These are phyloP conservation scores for Emericellopsis terricola DNA, from an alignment of 495 filamentous ascomycete genomes.

Conservation along the genomic window DNA sequence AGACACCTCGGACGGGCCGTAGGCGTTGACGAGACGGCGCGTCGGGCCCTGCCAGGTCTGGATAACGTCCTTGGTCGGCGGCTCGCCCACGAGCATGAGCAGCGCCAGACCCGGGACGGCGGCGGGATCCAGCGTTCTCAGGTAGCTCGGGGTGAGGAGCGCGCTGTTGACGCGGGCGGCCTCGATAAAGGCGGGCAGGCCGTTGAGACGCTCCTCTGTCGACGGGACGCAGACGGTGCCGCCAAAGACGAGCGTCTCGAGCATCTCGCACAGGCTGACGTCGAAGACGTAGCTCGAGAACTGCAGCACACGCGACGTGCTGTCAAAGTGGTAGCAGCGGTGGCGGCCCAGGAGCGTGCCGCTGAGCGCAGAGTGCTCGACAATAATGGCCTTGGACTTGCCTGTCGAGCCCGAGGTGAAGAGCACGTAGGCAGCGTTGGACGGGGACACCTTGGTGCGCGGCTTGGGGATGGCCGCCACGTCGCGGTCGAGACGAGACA, in stretches of 20 bases:
- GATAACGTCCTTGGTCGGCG: constrained; percentile 3
- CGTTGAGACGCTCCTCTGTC: constrained; percentile 17
- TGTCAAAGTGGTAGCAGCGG: constrained; percentile 18
- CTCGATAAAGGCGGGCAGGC: constrained; percentile 19
- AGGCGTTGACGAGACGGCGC: constrained; percentile 5
- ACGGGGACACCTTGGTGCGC: too few species aligned
- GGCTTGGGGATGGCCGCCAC: too few species aligned
- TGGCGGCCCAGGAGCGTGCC: constrained; percentile 13
- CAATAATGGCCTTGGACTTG: constrained; percentile 23
- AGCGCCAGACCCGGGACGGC: constrained; percentile 18
- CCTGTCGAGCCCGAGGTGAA: constrained; percentile 39
- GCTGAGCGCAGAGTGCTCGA: constrained; percentile 19
- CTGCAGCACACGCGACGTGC: constrained; percentile 38
- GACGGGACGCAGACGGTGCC: constrained; percentile 35
- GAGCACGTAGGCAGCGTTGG: constrained; percentile 25
- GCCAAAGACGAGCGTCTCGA: constrained; percentile 40
- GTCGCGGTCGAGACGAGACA: too few species aligned
- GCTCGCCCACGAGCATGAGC: constrained; percentile 7
- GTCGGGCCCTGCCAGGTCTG: background rate
- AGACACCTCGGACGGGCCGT: constrained; percentile 1
- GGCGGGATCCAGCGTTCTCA: constrained; percentile 20
- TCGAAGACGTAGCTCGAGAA: constrained; percentile 55
- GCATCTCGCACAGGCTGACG: constrained; percentile 43
- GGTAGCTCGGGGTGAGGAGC: constrained; percentile 25
- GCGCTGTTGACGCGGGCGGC: constrained; percentile 30